Evolutionary conservation across 2,329 filamentous ascomycete genomes (phyloP).

Genomic region (Xylariales sp.): DNA sequence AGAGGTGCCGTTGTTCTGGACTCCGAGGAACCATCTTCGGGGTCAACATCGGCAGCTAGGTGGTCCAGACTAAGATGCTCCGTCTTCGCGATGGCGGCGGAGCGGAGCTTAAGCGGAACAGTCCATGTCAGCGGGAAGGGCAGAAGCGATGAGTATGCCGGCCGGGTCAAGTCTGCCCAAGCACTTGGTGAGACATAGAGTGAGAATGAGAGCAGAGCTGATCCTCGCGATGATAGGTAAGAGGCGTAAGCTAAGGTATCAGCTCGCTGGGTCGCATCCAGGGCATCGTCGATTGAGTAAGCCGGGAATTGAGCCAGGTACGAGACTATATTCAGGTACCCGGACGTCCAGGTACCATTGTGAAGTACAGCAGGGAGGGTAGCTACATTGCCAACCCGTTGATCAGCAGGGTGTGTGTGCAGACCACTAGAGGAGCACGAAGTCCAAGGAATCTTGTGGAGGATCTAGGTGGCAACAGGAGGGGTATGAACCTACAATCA

Average conservation of each 20-base stretch:
- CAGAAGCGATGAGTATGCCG: slow-evolving; percentile 74
- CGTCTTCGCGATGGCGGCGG: slow-evolving; percentile 65
- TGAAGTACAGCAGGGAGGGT: slow-evolving; percentile 52
- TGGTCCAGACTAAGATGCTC: slow-evolving; percentile 64
- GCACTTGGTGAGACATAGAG: slow-evolving; percentile 89
- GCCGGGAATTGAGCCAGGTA: slow-evolving; percentile 40
- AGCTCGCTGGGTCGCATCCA: slow-evolving; percentile 36
- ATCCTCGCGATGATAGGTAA: slow-evolving; percentile 71
- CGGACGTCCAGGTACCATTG: slow-evolving; percentile 48
- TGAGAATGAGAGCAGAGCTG: slow-evolving; percentile 75
- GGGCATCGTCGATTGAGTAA: slow-evolving; percentile 34
- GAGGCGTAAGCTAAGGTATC: slow-evolving; percentile 53
- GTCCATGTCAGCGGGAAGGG: slow-evolving; percentile 87
- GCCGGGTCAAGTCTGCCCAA: slow-evolving; percentile 71
- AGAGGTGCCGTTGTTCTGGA: slow-evolving; percentile 30
- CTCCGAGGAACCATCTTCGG: slow-evolving; percentile 25
- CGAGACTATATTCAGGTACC: slow-evolving; percentile 56
- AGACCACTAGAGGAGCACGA: slow-evolving; percentile 5
- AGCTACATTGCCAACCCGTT: slow-evolving; percentile 31
- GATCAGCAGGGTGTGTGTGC: slow-evolving; percentile 17
- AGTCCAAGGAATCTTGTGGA: slow-evolving; percentile 20
- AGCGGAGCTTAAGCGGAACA: slow-evolving; percentile 68
- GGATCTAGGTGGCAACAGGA: no score
- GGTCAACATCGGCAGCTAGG: slow-evolving; percentile 55
- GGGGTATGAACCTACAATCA: slow-evolving; percentile 50